A percentile compares a stretch with the other conserved stretches of the same genome.
Conservation (phyloP, 2,329 filamentous ascomycete genomes). For the Pseudogymnoascus sp. region DNA sequence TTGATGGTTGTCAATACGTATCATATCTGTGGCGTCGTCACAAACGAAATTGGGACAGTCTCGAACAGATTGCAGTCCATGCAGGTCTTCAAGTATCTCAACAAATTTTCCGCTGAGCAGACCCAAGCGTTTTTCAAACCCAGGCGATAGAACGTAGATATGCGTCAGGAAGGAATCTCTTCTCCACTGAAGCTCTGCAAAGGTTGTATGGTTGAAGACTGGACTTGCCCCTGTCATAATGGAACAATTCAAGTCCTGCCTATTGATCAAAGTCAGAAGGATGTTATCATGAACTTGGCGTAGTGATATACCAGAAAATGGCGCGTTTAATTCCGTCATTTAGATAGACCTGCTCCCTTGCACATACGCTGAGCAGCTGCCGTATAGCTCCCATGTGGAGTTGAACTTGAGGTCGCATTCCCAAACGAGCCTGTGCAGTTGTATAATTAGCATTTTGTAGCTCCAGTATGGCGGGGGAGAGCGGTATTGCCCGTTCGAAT, state of each 20-base stretch:
- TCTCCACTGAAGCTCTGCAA: slow-evolving; percentile 35
- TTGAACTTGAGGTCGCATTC: slow-evolving; percentile 32
- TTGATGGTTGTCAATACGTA: slow-evolving; percentile 33
- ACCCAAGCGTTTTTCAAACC: slow-evolving; percentile 26
- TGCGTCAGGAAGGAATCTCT: slow-evolving; percentile 28
- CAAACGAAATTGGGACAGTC: slow-evolving; percentile 19
- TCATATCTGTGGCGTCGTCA: slow-evolving; percentile 24
- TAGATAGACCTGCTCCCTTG: slow-evolving; percentile 25
- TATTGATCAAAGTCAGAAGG: slow-evolving; percentile 15
- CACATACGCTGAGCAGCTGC: slow-evolving; percentile 30
- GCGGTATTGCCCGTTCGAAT: too few relatives aligned
- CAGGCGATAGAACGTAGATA: slow-evolving; percentile 29
- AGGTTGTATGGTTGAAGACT: slow-evolving; percentile 35
- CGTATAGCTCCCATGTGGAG: slow-evolving; percentile 36
- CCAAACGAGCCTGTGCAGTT: slow-evolving; percentile 30
- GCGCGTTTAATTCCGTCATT: slow-evolving; percentile 37
- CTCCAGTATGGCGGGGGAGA: too few relatives aligned
- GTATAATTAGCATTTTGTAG: too few relatives aligned
- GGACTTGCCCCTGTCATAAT: slow-evolving; percentile 34
- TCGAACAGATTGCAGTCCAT: slow-evolving; percentile 34
- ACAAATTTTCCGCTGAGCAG: slow-evolving; percentile 28
- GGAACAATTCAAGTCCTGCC: slow-evolving; percentile 38
- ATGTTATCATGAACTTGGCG: not conserved
- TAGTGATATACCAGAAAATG: slow-evolving; percentile 35
- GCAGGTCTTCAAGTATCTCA: slow-evolving; percentile 33